phyloP scores from a whole-genome alignment of 2,329 filamentous ascomycete genomes.

The Aspergillus pseudoviridinutans region DNA sequence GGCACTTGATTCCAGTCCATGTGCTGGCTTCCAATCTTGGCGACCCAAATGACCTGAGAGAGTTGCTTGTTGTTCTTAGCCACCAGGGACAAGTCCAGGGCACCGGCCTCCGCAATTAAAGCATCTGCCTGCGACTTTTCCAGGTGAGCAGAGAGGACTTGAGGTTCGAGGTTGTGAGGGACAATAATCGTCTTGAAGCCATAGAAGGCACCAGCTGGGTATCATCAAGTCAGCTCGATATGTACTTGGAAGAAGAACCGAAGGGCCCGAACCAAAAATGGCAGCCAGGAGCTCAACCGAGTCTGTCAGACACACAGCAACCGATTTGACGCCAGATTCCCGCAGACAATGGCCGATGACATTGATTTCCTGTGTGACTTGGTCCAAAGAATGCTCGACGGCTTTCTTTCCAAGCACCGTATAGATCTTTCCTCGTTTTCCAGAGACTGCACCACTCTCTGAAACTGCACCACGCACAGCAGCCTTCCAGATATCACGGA shows the following conservation, averaged over 20 bases:
- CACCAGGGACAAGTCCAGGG: slow-evolving; percentile 74
- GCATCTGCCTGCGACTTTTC: slow-evolving; percentile 71
- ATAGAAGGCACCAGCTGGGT: slow-evolving; percentile 77
- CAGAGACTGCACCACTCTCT: slow-evolving; percentile 57
- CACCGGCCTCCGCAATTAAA: slow-evolving; percentile 78
- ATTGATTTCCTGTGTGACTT: slow-evolving; percentile 81
- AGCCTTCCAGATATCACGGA: slow-evolving; percentile 85
- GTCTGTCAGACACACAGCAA: slow-evolving; percentile 90
- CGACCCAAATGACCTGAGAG: slow-evolving; percentile 83
- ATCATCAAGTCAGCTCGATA: slow-evolving; percentile 9
- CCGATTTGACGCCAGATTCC: slow-evolving; percentile 63
- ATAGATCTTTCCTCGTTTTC: slow-evolving; percentile 65
- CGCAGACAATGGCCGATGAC: slow-evolving; percentile 76
- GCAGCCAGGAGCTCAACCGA: slow-evolving; percentile 80
- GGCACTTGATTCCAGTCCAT: slow-evolving; percentile 94
- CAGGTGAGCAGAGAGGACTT: slow-evolving; percentile 68
- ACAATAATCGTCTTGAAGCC: slow-evolving; percentile 79
- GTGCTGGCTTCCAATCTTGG: slow-evolving; percentile 83
- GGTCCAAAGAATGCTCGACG: slow-evolving; percentile 66
- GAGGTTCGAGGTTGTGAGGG: slow-evolving; percentile 72
- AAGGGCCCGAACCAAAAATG: slow-evolving; percentile 60
- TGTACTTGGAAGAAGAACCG: not conserved
- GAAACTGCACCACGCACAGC: slow-evolving; percentile 62
- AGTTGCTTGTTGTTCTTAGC: slow-evolving; percentile 66
- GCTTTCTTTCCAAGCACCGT: slow-evolving; percentile 75